phyloP scores from a whole-genome alignment of 2,329 filamentous ascomycete species.

The Xylariomycetidae sp. region DNA sequence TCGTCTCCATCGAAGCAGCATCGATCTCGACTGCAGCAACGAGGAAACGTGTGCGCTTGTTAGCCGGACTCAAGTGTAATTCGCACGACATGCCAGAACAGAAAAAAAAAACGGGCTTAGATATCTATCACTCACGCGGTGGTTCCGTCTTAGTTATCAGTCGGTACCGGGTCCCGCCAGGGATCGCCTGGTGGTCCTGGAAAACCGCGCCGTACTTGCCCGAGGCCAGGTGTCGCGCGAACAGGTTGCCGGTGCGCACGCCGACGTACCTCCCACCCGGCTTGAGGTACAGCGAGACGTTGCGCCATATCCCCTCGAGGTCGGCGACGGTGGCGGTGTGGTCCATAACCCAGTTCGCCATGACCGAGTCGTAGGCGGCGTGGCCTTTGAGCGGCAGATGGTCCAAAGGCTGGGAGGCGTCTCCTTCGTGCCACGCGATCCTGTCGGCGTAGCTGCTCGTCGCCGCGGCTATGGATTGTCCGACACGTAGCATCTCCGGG shows the following conservation, averaged over 20 bases:
- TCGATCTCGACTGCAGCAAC: slow-evolving; percentile 16
- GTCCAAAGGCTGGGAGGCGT: slow-evolving; percentile 18
- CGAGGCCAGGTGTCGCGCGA: slow-evolving; percentile 6
- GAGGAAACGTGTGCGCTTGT: too few relatives aligned
- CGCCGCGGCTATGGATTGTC: slow-evolving; percentile 7
- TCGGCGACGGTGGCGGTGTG: slow-evolving; percentile 18
- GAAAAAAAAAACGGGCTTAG: too few relatives aligned
- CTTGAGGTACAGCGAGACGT: slow-evolving; percentile 19
- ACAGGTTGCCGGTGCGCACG: slow-evolving; percentile 14
- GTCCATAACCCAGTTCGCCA: slow-evolving; percentile 30
- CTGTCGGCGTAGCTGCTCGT: slow-evolving; percentile 16
- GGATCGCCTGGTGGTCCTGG: slow-evolving; percentile 13
- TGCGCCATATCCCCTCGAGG: slow-evolving; percentile 25
- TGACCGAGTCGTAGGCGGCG: slow-evolving; percentile 26
- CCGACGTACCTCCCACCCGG: slow-evolving; percentile 25
- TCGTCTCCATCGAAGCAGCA: slow-evolving; percentile 15
- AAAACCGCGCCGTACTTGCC: slow-evolving; percentile 12
- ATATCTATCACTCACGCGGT: too few relatives aligned
- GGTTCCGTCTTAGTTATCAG: not conserved
- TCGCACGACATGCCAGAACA: too few relatives aligned
- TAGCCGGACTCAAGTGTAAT: too few relatives aligned
- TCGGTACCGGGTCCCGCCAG: not conserved
- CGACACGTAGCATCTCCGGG: slow-evolving; percentile 20
- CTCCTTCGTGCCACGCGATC: slow-evolving; percentile 21
- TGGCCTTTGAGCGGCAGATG: slow-evolving; percentile 13